Conservation (phyloP, 192 early-diverging fungal species). For the Coemansia javaensis region DNA sequence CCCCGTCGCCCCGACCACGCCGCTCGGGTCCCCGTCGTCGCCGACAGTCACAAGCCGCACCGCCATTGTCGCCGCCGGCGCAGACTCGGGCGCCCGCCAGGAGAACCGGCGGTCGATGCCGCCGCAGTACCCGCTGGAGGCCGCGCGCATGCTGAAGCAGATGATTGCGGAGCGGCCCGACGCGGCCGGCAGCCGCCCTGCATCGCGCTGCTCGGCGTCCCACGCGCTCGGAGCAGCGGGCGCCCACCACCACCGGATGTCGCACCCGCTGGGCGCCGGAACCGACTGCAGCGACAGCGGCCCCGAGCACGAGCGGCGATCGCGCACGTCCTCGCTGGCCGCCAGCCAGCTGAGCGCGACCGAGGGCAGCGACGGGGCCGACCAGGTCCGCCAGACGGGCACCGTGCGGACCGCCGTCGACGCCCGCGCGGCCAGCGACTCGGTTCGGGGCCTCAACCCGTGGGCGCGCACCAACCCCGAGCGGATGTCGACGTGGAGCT, state of each 20-base stretch:
- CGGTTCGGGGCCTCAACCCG: slow-evolving; percentile 7
- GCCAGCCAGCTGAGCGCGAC: slow-evolving; percentile 24
- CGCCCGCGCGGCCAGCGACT: slow-evolving; percentile 2
- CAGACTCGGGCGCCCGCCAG: slow-evolving; percentile 4
- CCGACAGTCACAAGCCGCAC: slow-evolving; percentile 9
- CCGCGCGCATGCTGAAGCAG: slow-evolving; percentile 40
- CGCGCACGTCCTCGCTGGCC: slow-evolving; percentile 28
- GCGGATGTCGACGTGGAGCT: slow-evolving; percentile 50
- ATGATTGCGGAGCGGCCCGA: slow-evolving; percentile 29
- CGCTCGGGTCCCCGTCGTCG: slow-evolving; percentile 20
- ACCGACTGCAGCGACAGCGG: too few species aligned
- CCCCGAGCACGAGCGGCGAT: too few species aligned
- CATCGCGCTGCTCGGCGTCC: not conserved
- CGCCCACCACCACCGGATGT: too few species aligned
- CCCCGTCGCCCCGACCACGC: slow-evolving; percentile 18
- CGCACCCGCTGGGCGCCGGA: too few species aligned
- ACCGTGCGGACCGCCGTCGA: not conserved
- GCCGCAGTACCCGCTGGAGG: slow-evolving; percentile 40
- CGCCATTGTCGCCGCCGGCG: slow-evolving; percentile 13
- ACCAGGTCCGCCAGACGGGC: slow-evolving; percentile 1
- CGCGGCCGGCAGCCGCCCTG: not conserved
- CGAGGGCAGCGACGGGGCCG: slow-evolving; percentile 18
- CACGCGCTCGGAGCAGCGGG: not conserved
- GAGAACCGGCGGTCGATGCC: slow-evolving; percentile 3
- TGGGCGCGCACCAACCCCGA: slow-evolving; percentile 23